Evolutionary conservation across 805 yeast species (phyloP).

Genomic region (Barnettozyma pratensis): DNA sequence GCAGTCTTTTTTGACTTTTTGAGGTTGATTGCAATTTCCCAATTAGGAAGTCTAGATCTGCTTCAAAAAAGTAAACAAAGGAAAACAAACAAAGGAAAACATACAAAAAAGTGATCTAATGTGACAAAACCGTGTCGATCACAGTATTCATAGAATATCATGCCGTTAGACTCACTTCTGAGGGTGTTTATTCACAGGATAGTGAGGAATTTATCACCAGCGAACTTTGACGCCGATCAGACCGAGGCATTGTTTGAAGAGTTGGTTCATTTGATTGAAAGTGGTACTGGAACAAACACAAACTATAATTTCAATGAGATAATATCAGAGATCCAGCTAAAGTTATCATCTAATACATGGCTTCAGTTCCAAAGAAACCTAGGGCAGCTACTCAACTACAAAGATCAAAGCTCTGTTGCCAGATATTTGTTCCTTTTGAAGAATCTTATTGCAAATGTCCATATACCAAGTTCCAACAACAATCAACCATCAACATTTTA

Average conservation of each 20-base stretch:
- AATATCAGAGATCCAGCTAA: slow-evolving; percentile 1
- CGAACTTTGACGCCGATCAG: slow-evolving; percentile 8
- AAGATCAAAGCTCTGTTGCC: slow-evolving; percentile 29
- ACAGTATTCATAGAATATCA: not conserved
- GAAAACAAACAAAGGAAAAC: slow-evolving; percentile 1
- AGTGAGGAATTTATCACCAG: slow-evolving; percentile 15
- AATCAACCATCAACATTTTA: not conserved
- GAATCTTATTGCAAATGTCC: slow-evolving; percentile 3
- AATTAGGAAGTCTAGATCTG: slow-evolving; percentile 9
- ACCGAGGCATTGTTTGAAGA: slow-evolving; percentile 15
- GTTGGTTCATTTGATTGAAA: slow-evolving; percentile 18
- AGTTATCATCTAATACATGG: slow-evolving; percentile 24
- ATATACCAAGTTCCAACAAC: slow-evolving; percentile 1
- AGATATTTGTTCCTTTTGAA: slow-evolving; percentile 32
- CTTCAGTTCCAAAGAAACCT: slow-evolving; percentile 28
- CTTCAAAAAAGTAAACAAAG: not conserved
- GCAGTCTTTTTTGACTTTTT: not conserved
- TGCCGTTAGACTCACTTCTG: slow-evolving; percentile 6
- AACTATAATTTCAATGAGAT: slow-evolving; percentile 1
- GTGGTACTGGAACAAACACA: not conserved
- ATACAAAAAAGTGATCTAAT: not conserved
- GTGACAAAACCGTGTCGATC: too few species aligned
- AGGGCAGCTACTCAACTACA: slow-evolving; percentile 27
- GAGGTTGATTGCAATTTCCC: not conserved
- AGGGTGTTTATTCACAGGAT: slow-evolving; percentile 16